These are phyloP conservation scores for Diophrys sp. DNA, from an alignment of 73 alveolate genomes.

Conservation along the genomic window DNA sequence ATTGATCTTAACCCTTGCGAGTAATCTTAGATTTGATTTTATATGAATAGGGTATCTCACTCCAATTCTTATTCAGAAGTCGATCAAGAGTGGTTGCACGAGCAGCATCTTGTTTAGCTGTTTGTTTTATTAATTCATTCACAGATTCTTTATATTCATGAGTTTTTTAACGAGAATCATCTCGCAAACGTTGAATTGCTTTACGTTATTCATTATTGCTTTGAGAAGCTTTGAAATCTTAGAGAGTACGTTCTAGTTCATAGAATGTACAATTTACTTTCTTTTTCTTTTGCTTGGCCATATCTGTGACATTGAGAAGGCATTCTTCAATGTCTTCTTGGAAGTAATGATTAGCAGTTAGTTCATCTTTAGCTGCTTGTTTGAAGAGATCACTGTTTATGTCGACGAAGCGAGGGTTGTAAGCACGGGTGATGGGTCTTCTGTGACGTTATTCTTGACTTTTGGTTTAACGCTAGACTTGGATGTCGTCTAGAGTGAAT, in stretches of 20 bases:
- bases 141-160: too few relatives aligned
- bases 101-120: slow-evolving; percentile 22
- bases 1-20: too few relatives aligned
- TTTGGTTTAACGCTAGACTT: too few relatives aligned
- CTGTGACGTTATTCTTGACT: too few relatives aligned
- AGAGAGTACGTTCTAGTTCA: not conserved
- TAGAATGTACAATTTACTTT: slow-evolving; percentile 3
- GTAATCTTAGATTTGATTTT: slow-evolving; percentile 9
- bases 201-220: slow-evolving; percentile 11
- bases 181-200: slow-evolving; percentile 18
- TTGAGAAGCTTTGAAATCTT: slow-evolving; percentile 1
- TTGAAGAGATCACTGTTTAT: not conserved
- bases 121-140: slow-evolving; percentile 13
- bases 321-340: slow-evolving; percentile 14
- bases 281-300: slow-evolving; percentile 15
- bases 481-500: too few relatives aligned
- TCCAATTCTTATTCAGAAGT: slow-evolving; percentile 24
- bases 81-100: slow-evolving; percentile 21
- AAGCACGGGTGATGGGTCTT: not conserved
- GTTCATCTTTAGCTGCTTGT: not conserved
- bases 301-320: not conserved
- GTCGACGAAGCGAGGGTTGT: not conserved
- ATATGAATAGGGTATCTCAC: slow-evolving; percentile 9
- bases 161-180: too few relatives aligned
- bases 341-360: slow-evolving; percentile 14